phyloP scores from a whole-genome alignment of 2,329 filamentous ascomycete genomes.

The Xylaria sp. region DNA sequence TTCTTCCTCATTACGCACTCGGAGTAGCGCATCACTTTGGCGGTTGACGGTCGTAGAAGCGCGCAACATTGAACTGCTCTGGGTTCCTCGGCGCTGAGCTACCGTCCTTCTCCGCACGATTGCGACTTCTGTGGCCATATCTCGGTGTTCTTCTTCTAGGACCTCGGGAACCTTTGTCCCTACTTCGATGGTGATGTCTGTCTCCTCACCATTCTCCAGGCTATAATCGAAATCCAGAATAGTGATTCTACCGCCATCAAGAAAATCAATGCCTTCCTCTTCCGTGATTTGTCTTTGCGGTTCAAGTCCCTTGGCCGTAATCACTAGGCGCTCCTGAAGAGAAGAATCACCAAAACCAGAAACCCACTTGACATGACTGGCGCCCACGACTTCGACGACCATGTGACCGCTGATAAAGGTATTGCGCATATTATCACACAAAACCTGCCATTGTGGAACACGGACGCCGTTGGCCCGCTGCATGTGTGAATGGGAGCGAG shows the following conservation, averaged over 20 bases:
- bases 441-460: conserved; percentile 62
- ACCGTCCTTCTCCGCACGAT: conserved; percentile 71
- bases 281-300: conserved; percentile 54
- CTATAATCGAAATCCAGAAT: conserved; percentile 70
- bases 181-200: conserved; percentile 65
- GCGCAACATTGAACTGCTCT: conserved; percentile 42
- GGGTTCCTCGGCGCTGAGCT: conserved; percentile 51
- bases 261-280: conserved; percentile 66
- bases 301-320: conserved; percentile 65
- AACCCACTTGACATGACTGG: conserved; percentile 69
- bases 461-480: conserved; percentile 35
- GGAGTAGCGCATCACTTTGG: conserved; percentile 28
- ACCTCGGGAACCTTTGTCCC: conserved; percentile 64
- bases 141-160: conserved; percentile 66
- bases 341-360: conserved; percentile 46
- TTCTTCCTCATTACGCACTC: conserved; percentile 34
- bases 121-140: conserved; percentile 72
- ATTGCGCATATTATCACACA: conserved; percentile 64
- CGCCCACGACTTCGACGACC: conserved; percentile 58
- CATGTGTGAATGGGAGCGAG: conserved; percentile 35
- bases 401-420: conserved; percentile 63
- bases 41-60: conserved; percentile 41
- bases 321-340: conserved; percentile 55
- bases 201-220: conserved; percentile 47
- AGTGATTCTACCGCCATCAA: conserved; percentile 71